A percentile compares a stretch with the other conserved stretches of the same genome.
These are phyloP conservation scores for Mycoemilia scoparia DNA, from an alignment of 192 early-diverging fungal genomes.

Conservation along the genomic window DNA sequence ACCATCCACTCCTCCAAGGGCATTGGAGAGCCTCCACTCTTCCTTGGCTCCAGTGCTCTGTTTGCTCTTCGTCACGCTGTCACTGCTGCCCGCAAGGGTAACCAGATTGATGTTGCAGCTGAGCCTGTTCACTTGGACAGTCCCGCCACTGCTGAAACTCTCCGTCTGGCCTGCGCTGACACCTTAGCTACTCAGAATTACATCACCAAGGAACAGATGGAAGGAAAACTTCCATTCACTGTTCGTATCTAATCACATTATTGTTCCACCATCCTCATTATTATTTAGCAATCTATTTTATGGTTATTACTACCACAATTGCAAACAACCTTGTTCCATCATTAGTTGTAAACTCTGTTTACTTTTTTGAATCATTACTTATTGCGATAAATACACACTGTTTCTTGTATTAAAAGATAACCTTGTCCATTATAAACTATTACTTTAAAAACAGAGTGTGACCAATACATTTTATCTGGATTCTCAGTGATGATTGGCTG, in stretches of 20 bases:
- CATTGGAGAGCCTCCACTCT: slow-evolving; percentile 76
- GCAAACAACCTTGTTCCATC: too few species aligned
- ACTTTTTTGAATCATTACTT: too few species aligned
- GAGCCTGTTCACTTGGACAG: slow-evolving; percentile 41
- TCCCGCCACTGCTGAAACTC: slow-evolving; percentile 61
- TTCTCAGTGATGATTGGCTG: too few species aligned
- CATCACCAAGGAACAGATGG: slow-evolving; percentile 8
- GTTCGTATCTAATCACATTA: slow-evolving; percentile 16
- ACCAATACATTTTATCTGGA: too few species aligned
- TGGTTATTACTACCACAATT: too few species aligned
- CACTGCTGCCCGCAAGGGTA: slow-evolving; percentile 39
- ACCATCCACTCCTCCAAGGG: slow-evolving; percentile 71
- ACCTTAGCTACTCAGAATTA: slow-evolving; percentile 24
- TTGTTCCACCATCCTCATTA: too few species aligned
- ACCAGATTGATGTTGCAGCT: slow-evolving; percentile 10
- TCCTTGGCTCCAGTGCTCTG: slow-evolving; percentile 56
- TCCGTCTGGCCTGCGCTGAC: slow-evolving; percentile 55
- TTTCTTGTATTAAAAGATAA: too few species aligned
- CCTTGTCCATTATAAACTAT: too few species aligned
- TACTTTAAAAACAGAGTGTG: too few species aligned
- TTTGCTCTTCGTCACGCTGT: slow-evolving; percentile 69
- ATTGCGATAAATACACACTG: too few species aligned
- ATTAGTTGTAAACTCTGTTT: too few species aligned
- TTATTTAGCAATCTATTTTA: too few species aligned
- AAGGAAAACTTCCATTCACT: slow-evolving; percentile 14